Evolutionary conservation across 2,329 filamentous ascomycete genomes (phyloP), one percentile per base, ranked within the genome.

Genomic region (Lasiodiplodia citricola): DNA sequence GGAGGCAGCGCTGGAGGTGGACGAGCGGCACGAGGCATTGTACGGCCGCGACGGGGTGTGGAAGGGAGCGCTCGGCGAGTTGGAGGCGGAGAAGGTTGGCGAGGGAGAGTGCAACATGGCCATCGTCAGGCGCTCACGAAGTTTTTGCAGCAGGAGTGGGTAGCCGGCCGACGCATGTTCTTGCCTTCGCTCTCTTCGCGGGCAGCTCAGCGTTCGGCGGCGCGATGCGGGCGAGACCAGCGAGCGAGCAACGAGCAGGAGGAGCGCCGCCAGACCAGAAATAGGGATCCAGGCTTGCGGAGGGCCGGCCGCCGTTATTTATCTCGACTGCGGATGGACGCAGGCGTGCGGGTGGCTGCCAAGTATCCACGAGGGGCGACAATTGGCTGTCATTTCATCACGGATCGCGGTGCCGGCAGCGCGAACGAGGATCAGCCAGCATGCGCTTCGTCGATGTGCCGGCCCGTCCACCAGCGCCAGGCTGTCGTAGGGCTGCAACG

Each of bases 31-130:
- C 70, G 74, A 72, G 70, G 77, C 77, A 78, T 78, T 74, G 68
- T 77, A 78, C 54, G 74, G 55, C 70, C 75, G 75, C 66, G 72
- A 74, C 64, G 72, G 75, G 54, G 74, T 51, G 72, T 78, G 77
- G 73, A 79, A 79, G 41, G 77, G 67, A 13, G 75, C 74, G 66
- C 75, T 76, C 68, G 77, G 78, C 70, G 79, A 80, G 47, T 76
- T 69, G 60, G 78, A 75, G 68, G 79, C 76, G 38, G 78, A 80
- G 57, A 80, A 74, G 65, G 76, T 80, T 51, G 77, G 78, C 56
- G 77, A 78, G 65, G 75, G 78, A 63, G 76, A 76, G 71, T 77
- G 77, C 77, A 67, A 56, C 67, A 68, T 68, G 66, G 66, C 57
- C 63, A 56, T 55, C 37, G 63, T 66, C 50, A 56, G 52, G 63